Base-by-base conservation (phyloP, 495 filamentous ascomycete genomes). In the Trichoderma gamsii region DNA sequence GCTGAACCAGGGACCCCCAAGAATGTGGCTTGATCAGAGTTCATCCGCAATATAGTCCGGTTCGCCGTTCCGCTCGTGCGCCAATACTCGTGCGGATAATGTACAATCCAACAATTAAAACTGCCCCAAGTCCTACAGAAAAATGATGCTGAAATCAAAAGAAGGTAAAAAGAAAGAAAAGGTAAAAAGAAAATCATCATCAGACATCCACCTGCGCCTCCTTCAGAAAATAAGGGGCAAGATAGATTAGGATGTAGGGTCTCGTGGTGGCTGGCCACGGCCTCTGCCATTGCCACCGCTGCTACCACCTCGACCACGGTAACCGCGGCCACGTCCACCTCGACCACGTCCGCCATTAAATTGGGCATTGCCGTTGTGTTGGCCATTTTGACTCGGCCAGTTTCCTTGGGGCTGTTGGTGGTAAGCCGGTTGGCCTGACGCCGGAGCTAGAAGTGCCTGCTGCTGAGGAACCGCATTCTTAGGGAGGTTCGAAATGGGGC, bases 401-500 rank as follows among this genome's bases (percentile, higher is more conserved):
- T 68, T 72, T 18, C 64, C 66, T 32, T 70, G 69, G 27, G 68
- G 70, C 13, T 69, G 67, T 8, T 75, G 72, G n/a, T 71, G 69
- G 38, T 67, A 69, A 41, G 64, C 41, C 13, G 41, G 4, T 11
- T 75, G 69, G 59, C 69, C 67, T 21, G 11, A 23, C 8, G 46
- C 44, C 25, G 18, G 46, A 7, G 65, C 65, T 4, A 23, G 38
- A 12, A 32, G 16, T 8, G 66, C 64, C 27, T 68, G 70, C 16
- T 75, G 76, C 43, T 74, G 77, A 27, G 72, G 69, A 65, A 78
- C 77, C 44, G 71, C 64, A 43, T 67, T 66, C 68, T 73, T 73
- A 66, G 71, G 66, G 74, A 84, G 71, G 74, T 81, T 85, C 63
- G 76, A 83, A 66, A 76, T 75, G 29, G 95, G 95, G 27, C 92